Evolutionary conservation across 1,284 basidiomycete species (phyloP), one percentile per base, ranked within the genome.

Genomic region (Ganoderma lingzhi): DNA sequence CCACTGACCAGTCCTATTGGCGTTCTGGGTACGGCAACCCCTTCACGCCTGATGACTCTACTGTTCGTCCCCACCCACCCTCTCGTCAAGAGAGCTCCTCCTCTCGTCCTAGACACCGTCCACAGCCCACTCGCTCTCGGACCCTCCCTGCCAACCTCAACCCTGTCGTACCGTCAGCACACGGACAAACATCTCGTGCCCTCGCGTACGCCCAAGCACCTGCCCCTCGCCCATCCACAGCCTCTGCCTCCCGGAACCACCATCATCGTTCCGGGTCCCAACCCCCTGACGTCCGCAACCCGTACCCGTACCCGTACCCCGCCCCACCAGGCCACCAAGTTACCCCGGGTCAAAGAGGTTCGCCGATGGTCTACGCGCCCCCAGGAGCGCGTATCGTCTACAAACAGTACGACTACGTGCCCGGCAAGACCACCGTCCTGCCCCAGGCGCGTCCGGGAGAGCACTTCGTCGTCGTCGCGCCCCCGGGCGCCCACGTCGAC

Each of bases 401-500:
- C 63, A 64, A 62, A 56, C 66, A 75, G 53, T 76, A 77, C 70
- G 67, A 63, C 59, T 73, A 76, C 67, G 73, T 74, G 14, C 70
- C 73, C 17, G 64, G 71, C 28, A 65, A 73, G 64, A 72, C 78
- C 61, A 73, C 78, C 61, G 72, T 75, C 17, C 74, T 80, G 19
- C 79, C 78, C 3, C 70, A 73, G 10, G 75, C 78, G 35, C 74
- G 73, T 3, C 69, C 63, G 15, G 78, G 78, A 15, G 77, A 80
- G 66, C 70, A 71, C 39, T 80, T 78, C 62, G 73, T 79, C 42
- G 76, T 80, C 70, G 70, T 78, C 44, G 76, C 79, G 15, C 78
- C 79, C 6, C 70, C 72, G 35, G 76, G 78, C 53, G 70, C 76
- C 30, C 71, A 71, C 32, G 71, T 80, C 45, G 71, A 76, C 61